A percentile compares a stretch with the other conserved stretches of the same genome.
phyloP scores from a whole-genome alignment of 805 yeast genomes.

The Nematodospora valgi region DNA sequence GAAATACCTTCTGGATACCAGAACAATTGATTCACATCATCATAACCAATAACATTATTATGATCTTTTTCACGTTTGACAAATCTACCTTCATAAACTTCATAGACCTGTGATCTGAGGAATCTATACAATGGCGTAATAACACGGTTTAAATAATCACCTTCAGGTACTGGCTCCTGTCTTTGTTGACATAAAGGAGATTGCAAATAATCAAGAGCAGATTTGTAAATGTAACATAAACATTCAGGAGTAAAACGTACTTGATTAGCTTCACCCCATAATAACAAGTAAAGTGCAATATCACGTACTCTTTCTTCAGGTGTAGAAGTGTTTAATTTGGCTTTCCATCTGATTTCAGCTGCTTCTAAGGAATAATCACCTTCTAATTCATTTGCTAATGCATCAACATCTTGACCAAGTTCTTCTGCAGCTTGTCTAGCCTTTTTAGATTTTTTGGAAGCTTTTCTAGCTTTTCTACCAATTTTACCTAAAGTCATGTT shows the following conservation, averaged over 20 bases:
- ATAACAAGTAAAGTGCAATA: conserved; percentile 65
- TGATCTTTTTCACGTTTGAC: conserved; percentile 85
- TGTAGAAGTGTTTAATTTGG: conserved; percentile 65
- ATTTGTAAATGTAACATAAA: conserved; percentile 91
- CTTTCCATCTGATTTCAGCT: conserved; percentile 87
- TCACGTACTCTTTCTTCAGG: conserved; percentile 83
- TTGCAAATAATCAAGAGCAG: conserved; percentile 84
- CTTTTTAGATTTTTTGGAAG: conserved; percentile 76
- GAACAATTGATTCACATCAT: conserved; percentile 96
- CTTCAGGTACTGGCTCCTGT: conserved; percentile 78
- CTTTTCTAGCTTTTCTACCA: conserved; percentile 76
- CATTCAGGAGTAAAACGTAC: conserved; percentile 91
- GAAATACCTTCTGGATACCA: conserved; percentile 99
- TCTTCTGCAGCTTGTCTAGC: conserved; percentile 68
- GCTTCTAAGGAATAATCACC: conserved; percentile 81
- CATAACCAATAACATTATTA: conserved; percentile 82
- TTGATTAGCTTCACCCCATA: conserved; percentile 92
- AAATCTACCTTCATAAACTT: conserved; percentile 75
- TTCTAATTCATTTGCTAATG: conserved; percentile 66
- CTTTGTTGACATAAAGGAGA: conserved; percentile 91
- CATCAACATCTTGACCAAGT: conserved; percentile 57
- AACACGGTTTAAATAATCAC: conserved; percentile 87
- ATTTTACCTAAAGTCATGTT: conserved; percentile 76
- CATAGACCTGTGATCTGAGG: conserved; percentile 78
- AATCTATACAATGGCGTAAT: conserved; percentile 86